Evolutionary conservation across 2,329 filamentous ascomycete genomes (phyloP), one percentile per base, ranked within the genome.

Genomic region (Penicillium oxalicum): DNA sequence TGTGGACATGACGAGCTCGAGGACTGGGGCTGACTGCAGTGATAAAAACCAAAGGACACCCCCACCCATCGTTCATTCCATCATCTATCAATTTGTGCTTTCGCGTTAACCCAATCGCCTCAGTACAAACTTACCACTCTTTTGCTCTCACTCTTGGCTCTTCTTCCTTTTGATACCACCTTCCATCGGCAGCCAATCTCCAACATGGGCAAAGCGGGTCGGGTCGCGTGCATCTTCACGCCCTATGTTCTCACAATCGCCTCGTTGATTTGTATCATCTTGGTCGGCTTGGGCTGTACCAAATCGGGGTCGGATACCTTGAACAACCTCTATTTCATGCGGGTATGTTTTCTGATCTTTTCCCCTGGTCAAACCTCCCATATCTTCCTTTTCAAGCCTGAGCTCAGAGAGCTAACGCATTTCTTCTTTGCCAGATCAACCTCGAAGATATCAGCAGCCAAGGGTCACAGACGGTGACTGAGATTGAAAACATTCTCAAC

Each of bases 171-270:
- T 5, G 13, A 38, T 11, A 44, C 28, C 45, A 9, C 18, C 18
- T 26, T 43, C 37, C 37, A 29, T 28, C 36, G 32, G 27, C 27
- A 45, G 29, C 7, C 29, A 32, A 32, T 32, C 11, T 35, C 45
- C 59, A 64, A 33, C 61, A 87, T 87, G 84, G 83, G 82, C 54
- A 83, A 85, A 73, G 77, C 80, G 64, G 91, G 88, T 59, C 82
- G 91, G 65, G 82, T 91, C 62, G 75, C 87, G 68, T 96, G 90
- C 73, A 93, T 97, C 72, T 81, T 87, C 71, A 76, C 90, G 75
- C 91, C 91, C 52, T 90, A 95, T 72, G 76, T 81, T 56, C 79
- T 95, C 63, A 91, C 88, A 18, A 73, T 93, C 61, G 86, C 79
- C 55, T 85, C 87, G 50, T 76, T 96, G 61, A 73, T 93, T 61